Conservation (phyloP, 805 yeast species). For the Ogataea paradorogensis region DNA sequence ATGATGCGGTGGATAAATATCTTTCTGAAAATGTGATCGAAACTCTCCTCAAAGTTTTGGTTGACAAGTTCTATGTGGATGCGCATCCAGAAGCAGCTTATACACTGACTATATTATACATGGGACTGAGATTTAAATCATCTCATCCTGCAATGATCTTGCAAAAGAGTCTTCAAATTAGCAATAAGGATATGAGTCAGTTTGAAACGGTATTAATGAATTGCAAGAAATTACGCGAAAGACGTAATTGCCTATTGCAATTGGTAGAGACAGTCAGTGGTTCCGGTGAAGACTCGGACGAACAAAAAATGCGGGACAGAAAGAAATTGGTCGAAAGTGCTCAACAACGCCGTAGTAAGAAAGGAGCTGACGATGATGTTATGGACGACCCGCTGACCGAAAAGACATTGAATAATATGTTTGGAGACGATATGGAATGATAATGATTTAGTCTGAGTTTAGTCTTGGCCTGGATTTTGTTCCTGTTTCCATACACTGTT, state of each 20-base stretch:
- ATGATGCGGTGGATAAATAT: conserved; percentile 68
- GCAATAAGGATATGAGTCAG: conserved; percentile 53
- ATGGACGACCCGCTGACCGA: conserved; percentile 73
- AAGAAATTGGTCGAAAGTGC: conserved; percentile 52
- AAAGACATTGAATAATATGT: conserved; percentile 58
- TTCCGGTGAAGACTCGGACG: conserved; percentile 40
- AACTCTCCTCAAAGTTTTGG: conserved; percentile 62
- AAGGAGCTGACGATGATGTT: conserved; percentile 40
- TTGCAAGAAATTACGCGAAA: conserved; percentile 72
- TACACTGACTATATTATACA: conserved; percentile 75
- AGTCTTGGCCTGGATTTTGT: not conserved
- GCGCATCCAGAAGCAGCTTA: conserved; percentile 92
- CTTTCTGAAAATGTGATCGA: conserved; percentile 65
- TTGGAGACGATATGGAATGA: conserved; percentile 39
- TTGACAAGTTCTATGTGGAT: conserved; percentile 76
- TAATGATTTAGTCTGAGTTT: not conserved
- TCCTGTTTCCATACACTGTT: conserved; percentile 20
- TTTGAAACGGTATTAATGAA: conserved; percentile 63
- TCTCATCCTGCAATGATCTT: conserved; percentile 64
- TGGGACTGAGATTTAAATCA: conserved; percentile 66
- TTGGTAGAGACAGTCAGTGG: conserved; percentile 59
- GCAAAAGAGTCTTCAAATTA: conserved; percentile 48
- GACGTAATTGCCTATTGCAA: conserved; percentile 74
- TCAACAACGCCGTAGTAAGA: conserved; percentile 44
- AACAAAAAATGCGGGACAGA: conserved; percentile 39